These are phyloP conservation scores for Emergomyces africanus DNA, from an alignment of 2,329 filamentous ascomycete genomes.

Conservation along the genomic window DNA sequence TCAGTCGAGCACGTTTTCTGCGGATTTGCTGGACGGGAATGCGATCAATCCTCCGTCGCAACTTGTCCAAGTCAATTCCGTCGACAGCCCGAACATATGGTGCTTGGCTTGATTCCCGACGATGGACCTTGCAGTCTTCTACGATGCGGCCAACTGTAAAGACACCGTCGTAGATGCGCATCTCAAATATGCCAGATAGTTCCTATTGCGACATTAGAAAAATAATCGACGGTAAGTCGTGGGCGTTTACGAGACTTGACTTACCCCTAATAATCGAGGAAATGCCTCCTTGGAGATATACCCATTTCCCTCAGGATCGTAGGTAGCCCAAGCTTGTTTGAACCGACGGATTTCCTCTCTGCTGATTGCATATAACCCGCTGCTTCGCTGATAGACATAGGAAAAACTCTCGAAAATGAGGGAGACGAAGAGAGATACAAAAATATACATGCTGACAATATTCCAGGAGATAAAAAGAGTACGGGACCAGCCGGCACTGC, in stretches of 20 bases:
- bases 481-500: conserved; percentile 77
- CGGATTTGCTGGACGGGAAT: conserved; percentile 68
- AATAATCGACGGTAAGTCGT: background rate
- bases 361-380: conserved; percentile 78
- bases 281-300: conserved; percentile 86
- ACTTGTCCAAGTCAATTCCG: conserved; percentile 58
- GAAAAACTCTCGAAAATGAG: conserved; percentile 99
- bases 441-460: conserved; percentile 99
- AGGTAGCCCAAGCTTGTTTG: conserved; percentile 96
- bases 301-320: conserved; percentile 81
- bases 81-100: conserved; percentile 29
- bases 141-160: conserved; percentile 78
- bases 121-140: conserved; percentile 61
- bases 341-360: conserved; percentile 90
- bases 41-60: conserved; percentile 58
- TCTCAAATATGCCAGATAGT: conserved; percentile 88
- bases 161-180: conserved; percentile 88
- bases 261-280: conserved; percentile 67
- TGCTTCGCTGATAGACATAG: conserved; percentile 95
- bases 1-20: conserved; percentile 64
- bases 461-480: conserved; percentile 94
- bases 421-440: conserved; percentile 95
- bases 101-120: conserved; percentile 32
- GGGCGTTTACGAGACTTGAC: conserved; percentile 10
- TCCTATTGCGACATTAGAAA: conserved; percentile 35